Conservation (phyloP, 352 stramenopile species). For the Pythium plurisporium region DNA sequence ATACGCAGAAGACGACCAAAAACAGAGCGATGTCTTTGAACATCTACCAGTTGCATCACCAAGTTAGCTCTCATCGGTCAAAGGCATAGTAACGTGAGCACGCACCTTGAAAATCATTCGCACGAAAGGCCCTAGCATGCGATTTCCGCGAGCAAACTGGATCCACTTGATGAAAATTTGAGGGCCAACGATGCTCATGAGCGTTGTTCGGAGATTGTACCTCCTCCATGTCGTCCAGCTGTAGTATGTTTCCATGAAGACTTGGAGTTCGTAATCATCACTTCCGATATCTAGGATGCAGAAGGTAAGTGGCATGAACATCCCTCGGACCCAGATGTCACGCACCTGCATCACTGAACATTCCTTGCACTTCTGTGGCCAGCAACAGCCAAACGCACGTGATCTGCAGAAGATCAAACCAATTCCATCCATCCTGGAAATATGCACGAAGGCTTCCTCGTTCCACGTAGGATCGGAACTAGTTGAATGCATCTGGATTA, state of each 20-base stretch:
- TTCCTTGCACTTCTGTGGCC: constrained; percentile 41
- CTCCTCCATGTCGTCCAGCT: constrained; percentile 41
- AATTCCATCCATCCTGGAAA: constrained; percentile 72
- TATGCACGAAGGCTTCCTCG: constrained; percentile 52
- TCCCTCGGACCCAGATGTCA: background rate
- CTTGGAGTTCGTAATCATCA: constrained; percentile 48
- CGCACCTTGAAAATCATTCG: constrained; percentile 82
- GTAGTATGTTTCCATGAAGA: constrained; percentile 64
- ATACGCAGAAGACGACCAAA: constrained; percentile 68
- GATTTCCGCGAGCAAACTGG: constrained; percentile 67
- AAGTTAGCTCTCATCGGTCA: background rate
- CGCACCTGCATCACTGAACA: constrained; percentile 31
- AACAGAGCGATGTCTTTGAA: constrained; percentile 77
- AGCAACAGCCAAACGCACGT: constrained; percentile 63
- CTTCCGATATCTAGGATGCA: background rate
- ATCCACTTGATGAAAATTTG: constrained; percentile 84
- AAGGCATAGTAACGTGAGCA: background rate
- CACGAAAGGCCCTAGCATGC: constrained; percentile 66
- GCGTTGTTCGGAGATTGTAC: constrained; percentile 70
- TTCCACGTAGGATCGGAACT: constrained; percentile 47
- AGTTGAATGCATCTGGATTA: too few relatives aligned
- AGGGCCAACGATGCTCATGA: constrained; percentile 74
- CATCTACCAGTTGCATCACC: constrained; percentile 39
- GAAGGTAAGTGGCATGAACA: background rate
- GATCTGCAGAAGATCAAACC: constrained; percentile 74